phyloP scores from a whole-genome alignment of 2,329 filamentous ascomycete genomes.

The Dactylellina sp. region DNA sequence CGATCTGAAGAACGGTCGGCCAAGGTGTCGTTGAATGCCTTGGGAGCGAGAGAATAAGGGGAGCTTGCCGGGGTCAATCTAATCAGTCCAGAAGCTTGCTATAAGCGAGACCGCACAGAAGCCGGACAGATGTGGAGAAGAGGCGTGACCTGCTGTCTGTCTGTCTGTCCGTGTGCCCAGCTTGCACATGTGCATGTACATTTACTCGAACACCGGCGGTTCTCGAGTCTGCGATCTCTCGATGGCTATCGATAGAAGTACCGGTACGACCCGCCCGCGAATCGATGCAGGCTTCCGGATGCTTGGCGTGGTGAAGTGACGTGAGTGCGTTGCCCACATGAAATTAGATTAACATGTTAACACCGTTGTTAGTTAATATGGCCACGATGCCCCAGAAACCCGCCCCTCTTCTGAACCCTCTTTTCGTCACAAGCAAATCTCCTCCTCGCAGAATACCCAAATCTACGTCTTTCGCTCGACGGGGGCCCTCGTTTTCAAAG shows the following conservation, averaged over 20 bases:
- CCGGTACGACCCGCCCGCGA: not conserved
- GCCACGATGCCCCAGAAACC: slow-evolving; percentile 41
- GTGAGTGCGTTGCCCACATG: slow-evolving; percentile 13
- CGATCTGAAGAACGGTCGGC: not conserved
- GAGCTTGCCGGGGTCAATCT: slow-evolving; percentile 34
- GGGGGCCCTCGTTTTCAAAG: too few relatives aligned
- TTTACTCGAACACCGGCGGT: not conserved
- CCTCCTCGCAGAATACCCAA: not conserved
- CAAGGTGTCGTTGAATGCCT: slow-evolving; percentile 11
- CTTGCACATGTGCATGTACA: slow-evolving; percentile 1
- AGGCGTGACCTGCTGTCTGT: not conserved
- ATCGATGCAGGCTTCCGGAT: not conserved
- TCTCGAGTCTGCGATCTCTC: not conserved
- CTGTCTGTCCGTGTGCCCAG: not conserved
- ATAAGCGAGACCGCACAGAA: not conserved
- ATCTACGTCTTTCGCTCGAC: not conserved
- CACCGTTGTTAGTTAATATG: slow-evolving; percentile 7
- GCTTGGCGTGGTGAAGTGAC: slow-evolving; percentile 31
- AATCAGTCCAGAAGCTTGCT: slow-evolving; percentile 5
- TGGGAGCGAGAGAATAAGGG: slow-evolving; percentile 26
- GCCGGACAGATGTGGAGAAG: slow-evolving; percentile 12
- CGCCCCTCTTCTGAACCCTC: slow-evolving; percentile 12
- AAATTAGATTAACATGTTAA: too few relatives aligned
- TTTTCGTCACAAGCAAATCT: slow-evolving; percentile 2
- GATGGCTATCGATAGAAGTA: not conserved